phyloP scores from a whole-genome alignment of 2,329 filamentous ascomycete species.

The Alternaria sp. region DNA sequence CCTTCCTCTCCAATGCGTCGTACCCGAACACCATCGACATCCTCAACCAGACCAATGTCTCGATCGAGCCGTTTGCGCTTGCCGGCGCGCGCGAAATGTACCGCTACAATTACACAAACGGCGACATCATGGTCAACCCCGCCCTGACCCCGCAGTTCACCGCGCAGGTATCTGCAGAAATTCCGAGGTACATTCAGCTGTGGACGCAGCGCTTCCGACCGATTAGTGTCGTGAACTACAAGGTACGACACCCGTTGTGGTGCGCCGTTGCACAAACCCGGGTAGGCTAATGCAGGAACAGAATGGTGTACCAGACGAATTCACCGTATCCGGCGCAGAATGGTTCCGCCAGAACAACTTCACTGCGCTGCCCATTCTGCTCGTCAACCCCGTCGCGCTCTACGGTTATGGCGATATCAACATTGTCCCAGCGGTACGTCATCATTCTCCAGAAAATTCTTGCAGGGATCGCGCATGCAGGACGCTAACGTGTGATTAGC shows the following conservation, averaged over 20 bases:
- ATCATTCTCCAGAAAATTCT: conserved; percentile 12
- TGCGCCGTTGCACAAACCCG: conserved; percentile 10
- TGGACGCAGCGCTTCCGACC: conserved; percentile 44
- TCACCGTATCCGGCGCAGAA: conserved; percentile 43
- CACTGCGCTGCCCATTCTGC: conserved; percentile 40
- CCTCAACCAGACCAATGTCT: conserved; percentile 41
- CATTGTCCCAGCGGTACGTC: conserved; percentile 46
- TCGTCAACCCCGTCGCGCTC: conserved; percentile 45
- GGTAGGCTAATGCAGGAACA: conserved; percentile 28
- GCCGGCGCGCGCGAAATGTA: conserved; percentile 42
- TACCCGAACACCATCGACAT: conserved; percentile 46
- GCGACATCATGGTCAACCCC: conserved; percentile 32
- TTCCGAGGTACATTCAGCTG: conserved; percentile 41
- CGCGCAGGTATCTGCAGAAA: conserved; percentile 36
- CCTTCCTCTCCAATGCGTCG: conserved; percentile 48
- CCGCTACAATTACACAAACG: conserved; percentile 42
- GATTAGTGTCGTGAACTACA: conserved; percentile 42
- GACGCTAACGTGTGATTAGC: conserved; percentile 39
- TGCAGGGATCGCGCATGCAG: conserved; percentile 32
- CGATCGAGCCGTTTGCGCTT: conserved; percentile 39
- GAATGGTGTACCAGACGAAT: conserved; percentile 45
- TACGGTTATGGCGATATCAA: conserved; percentile 49
- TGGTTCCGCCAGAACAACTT: conserved; percentile 48
- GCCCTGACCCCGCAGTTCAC: conserved; percentile 30
- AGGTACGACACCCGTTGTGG: conserved; percentile 30